Evolutionary conservation across 345 rosid species (phyloP).

Genomic region (Euclidium syriacum): DNA sequence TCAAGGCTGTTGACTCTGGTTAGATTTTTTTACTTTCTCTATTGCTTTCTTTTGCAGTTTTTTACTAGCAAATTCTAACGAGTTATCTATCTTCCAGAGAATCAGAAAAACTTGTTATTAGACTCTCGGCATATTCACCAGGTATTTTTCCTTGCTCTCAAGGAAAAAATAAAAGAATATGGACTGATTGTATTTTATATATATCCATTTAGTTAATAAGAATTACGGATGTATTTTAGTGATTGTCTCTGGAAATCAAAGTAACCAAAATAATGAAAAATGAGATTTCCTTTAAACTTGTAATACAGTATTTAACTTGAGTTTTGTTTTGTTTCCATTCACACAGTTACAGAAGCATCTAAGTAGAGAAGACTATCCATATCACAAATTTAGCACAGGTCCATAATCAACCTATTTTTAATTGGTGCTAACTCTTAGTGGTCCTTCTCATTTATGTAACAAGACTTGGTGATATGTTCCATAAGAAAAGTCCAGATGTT

Average conservation of each 20-base stretch:
- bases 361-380: slow-evolving; percentile 65
- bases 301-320: background rate
- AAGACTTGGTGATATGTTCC: background rate
- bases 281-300: background rate
- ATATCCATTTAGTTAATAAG: background rate
- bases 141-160: slow-evolving; percentile 34
- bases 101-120: slow-evolving; percentile 72
- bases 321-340: background rate
- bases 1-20: slow-evolving; percentile 94
- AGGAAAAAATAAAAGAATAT: background rate
- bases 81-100: slow-evolving; percentile 46
- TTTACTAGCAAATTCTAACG: background rate
- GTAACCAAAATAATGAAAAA: too few relatives aligned
- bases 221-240: background rate
- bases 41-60: background rate
- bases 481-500: background rate
- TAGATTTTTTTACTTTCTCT: slow-evolving; percentile 13
- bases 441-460: background rate
- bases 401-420: slow-evolving; percentile 1
- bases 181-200: background rate
- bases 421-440: background rate
- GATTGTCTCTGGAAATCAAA: too few relatives aligned
- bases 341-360: slow-evolving; percentile 75
- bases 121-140: slow-evolving; percentile 73
- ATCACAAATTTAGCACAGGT: slow-evolving; percentile 88